Conservation (phyloP, 257 asterid species). For the Phtheirospermum japonicum region DNA sequence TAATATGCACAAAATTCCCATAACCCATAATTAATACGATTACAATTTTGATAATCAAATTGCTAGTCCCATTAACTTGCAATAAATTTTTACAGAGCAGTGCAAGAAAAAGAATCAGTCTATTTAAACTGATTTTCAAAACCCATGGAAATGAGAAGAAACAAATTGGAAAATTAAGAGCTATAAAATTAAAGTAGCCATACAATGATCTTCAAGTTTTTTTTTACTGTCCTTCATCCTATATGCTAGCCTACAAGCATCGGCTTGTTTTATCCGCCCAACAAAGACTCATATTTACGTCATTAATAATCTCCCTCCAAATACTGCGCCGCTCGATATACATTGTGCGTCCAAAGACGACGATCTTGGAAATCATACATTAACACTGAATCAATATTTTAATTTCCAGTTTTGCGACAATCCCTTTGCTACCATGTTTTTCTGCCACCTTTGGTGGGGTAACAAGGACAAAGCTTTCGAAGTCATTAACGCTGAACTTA, state of each 20-base stretch:
- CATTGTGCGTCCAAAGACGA: conserved; percentile 1
- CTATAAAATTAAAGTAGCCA: no score
- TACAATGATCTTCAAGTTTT: neutral
- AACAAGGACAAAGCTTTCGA: neutral
- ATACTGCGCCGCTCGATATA: neutral
- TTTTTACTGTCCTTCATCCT: neutral
- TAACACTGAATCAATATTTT: neutral
- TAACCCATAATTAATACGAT: no score
- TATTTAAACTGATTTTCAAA: no score
- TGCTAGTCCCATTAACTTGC: no score
- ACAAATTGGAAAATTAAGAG: no score
- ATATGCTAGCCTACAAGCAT: neutral
- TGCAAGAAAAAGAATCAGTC: no score
- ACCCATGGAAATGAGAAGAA: no score
- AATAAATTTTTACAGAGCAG: no score
- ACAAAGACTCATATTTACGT: neutral
- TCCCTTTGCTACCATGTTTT: neutral
- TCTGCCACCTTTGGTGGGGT: conserved; percentile 1
- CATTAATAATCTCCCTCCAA: neutral
- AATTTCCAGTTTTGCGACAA: neutral
- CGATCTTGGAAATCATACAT: neutral
- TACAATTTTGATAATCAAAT: no score
- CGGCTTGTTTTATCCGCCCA: neutral
- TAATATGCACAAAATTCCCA: no score
- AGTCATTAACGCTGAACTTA: neutral